Evolutionary conservation across 2,329 filamentous ascomycete species (phyloP).

Genomic region (Pestalotiopsis sp.): DNA sequence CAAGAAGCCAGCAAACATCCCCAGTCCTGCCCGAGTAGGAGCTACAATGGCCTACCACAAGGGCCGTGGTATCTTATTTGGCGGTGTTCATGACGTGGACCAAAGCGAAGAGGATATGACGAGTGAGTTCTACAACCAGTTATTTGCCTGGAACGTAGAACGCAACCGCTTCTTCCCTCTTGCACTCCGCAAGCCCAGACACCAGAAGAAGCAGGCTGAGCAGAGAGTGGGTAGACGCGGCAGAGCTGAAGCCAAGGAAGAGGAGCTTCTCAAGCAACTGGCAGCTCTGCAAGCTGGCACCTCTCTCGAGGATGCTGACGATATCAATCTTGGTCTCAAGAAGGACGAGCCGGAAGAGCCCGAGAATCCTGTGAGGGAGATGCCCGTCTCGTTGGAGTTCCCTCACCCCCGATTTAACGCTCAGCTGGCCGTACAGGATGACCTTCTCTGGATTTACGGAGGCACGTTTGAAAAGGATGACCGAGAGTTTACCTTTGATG

Average conservation of each 20-base stretch:
- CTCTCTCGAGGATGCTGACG: constrained; percentile 55
- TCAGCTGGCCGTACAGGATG: constrained; percentile 86
- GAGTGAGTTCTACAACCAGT: constrained; percentile 91
- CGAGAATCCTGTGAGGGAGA: constrained; percentile 60
- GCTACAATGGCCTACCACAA: constrained; percentile 95
- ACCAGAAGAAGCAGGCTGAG: constrained; percentile 65
- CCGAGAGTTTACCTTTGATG: constrained; percentile 92
- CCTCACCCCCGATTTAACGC: constrained; percentile 92
- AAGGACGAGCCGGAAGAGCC: constrained; percentile 57
- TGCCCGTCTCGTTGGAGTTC: constrained; percentile 75
- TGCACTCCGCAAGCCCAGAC: constrained; percentile 72
- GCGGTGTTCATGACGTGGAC: constrained; percentile 92
- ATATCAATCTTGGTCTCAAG: constrained; percentile 45
- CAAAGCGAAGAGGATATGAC: constrained; percentile 93
- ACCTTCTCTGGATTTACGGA: constrained; percentile 91
- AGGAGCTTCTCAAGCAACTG: constrained; percentile 84
- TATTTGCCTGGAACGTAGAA: constrained; percentile 94
- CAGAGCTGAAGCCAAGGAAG: constrained; percentile 87
- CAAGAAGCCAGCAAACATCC: constrained; percentile 89
- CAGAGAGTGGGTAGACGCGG: constrained; percentile 65
- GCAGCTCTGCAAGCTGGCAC: constrained; percentile 81
- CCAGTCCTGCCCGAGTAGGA: constrained; percentile 81
- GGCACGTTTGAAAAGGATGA: constrained; percentile 96
- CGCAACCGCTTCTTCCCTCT: constrained; percentile 93
- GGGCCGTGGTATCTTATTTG: constrained; percentile 89